Conservation (phyloP, 148 eudicot genomes). For the Oxyria digyna region DNA sequence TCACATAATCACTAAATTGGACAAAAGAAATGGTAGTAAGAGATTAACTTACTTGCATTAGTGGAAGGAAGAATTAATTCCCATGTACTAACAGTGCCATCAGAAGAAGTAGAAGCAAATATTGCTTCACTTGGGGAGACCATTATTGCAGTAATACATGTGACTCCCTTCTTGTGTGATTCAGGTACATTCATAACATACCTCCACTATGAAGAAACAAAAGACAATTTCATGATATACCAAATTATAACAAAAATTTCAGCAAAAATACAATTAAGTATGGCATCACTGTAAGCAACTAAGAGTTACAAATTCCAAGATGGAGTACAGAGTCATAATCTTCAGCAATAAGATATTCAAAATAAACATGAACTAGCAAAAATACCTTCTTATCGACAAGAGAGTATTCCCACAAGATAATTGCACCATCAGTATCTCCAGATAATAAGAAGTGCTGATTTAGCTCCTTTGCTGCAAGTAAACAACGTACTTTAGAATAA, state of each 20-base stretch:
- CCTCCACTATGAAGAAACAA: constrained; percentile 52
- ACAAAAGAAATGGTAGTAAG: background rate
- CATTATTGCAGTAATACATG: constrained; percentile 80
- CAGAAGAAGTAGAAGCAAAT: constrained; percentile 86
- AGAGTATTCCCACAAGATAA: constrained; percentile 64
- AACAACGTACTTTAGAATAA: background rate
- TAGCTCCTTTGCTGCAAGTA: constrained; percentile 37
- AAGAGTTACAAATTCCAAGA: background rate
- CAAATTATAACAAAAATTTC: background rate
- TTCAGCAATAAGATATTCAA: background rate
- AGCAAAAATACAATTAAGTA: background rate
- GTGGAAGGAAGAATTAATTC: constrained; percentile 46
- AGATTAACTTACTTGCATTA: constrained; percentile 39
- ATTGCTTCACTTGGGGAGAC: constrained; percentile 51
- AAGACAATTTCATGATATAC: background rate
- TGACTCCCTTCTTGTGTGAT: constrained; percentile 84
- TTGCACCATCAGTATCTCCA: constrained; percentile 72
- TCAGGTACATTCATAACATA: constrained; percentile 52
- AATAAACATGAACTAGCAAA: background rate
- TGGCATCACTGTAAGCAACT: background rate
- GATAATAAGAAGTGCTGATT: constrained; percentile 56
- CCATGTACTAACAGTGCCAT: constrained; percentile 70
- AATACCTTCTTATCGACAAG: constrained; percentile 46
- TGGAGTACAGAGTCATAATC: background rate
- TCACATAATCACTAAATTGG: background rate